Evolutionary conservation across 148 eudicot genomes (phyloP), one percentile per base, ranked within the genome.

Genomic region (Chenopodium album): DNA sequence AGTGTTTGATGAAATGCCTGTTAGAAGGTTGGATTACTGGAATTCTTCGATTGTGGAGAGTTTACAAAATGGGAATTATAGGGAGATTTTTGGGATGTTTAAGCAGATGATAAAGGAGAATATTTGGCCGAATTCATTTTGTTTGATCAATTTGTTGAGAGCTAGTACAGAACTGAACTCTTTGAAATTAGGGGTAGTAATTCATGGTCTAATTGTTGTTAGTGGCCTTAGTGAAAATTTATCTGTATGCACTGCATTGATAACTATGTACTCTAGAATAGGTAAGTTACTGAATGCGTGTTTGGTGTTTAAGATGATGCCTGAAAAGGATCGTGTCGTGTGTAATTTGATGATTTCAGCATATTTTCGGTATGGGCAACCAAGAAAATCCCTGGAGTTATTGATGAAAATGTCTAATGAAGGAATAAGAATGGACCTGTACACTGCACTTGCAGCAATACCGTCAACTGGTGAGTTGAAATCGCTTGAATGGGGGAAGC

Each of bases 301-400:
- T 41, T 87, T 87, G 64, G 74, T 84, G 75, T 86, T 84, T 48
- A 85, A 83, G 76, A 75, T 71, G 46, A 86, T 81, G 75, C 52
- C 79, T 70, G 85, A 78, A 8, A 87, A 80, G 79, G 88, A 87
- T 78, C 74, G 76, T 71, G 86, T 87, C 20, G 85, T 81, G 56
- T 87, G 88, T 87, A 87, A 86, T 66, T 44, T 84, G 71, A 84
- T 86, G 86, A 81, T 86, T 52, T 81, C 82, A 14, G 86, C 84
- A 1, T 84, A 84, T 78, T 78, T 73, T 48, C 82, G 86, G 52
- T 37, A 50, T 67, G 80, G 86, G 44, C 60, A 78, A 60, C 84
- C 82, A 1, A 71, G 56, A 56, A 73, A 81, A 54, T 78, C 86
- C 22, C 34, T 86, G 67, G 78, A 84, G 13, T 67, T 80, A 12